phyloP scores from a whole-genome alignment of 1,284 basidiomycete species.

The Tetrapyrgos nigripes region DNA sequence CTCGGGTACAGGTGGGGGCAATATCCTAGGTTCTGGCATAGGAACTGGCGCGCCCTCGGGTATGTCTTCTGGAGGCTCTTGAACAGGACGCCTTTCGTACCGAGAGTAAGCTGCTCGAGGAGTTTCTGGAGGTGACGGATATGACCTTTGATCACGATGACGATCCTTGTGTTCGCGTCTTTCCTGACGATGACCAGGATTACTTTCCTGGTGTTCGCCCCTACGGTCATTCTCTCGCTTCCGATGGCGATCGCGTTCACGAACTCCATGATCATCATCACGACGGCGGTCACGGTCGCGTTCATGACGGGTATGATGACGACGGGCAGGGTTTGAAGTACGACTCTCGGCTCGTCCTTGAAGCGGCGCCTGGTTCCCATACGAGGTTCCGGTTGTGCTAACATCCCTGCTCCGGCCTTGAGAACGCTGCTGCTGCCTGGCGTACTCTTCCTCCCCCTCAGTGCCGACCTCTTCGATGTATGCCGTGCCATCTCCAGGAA shows the following conservation, averaged over 20 bases:
- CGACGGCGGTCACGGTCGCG: neutral
- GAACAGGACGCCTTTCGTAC: neutral
- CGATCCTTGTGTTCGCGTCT: neutral
- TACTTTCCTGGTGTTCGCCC: neutral
- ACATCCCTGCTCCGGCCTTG: neutral
- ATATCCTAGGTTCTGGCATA: neutral
- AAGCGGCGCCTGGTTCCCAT: neutral
- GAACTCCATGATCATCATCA: neutral
- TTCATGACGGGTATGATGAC: neutral
- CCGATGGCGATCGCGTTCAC: neutral
- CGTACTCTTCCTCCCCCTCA: neutral
- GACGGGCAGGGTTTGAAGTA: neutral
- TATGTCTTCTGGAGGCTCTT: neutral
- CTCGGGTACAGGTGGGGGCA: too few species aligned
- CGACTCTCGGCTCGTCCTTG: conserved; percentile 1
- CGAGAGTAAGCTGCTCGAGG: neutral
- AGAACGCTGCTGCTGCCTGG: neutral
- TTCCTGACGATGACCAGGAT: too few species aligned
- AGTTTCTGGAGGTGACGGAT: neutral
- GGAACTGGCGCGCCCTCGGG: neutral
- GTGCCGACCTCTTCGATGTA: conserved; percentile 12
- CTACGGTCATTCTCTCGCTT: neutral
- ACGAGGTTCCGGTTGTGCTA: neutral
- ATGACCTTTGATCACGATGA: neutral
- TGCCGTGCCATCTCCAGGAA: conserved; percentile 11